Conservation (phyloP, 441 rosid species). For the Populus hybrid region DNA sequence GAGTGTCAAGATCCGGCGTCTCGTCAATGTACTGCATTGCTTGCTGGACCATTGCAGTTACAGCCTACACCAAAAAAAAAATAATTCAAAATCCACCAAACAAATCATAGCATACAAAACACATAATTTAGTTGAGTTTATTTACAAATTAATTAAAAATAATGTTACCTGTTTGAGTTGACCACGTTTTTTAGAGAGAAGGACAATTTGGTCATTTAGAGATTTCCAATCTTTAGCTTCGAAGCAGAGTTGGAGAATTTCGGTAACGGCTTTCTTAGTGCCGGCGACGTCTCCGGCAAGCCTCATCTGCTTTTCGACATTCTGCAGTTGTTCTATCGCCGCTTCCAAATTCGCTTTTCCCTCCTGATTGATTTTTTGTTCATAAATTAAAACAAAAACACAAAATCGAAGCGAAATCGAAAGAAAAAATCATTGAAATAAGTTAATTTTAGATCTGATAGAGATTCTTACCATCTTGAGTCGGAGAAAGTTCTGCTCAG, state of each 20-base stretch:
- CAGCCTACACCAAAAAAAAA: constrained; percentile 48
- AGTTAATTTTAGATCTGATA: constrained; percentile 22
- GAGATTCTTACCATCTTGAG: constrained; percentile 20
- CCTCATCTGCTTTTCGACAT: constrained; percentile 93
- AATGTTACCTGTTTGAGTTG: constrained; percentile 73
- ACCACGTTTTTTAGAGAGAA: too few relatives aligned
- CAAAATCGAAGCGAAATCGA: constrained; percentile 12
- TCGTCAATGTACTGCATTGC: constrained; percentile 92
- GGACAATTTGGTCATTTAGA: constrained; percentile 82
- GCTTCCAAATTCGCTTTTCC: constrained; percentile 56
- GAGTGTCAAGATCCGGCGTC: constrained; percentile 89
- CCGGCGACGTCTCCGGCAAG: constrained; percentile 77
- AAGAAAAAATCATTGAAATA: not conserved
- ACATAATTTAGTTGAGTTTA: not conserved
- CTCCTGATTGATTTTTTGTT: constrained; percentile 44
- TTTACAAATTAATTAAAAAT: too few relatives aligned
- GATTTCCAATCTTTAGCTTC: constrained; percentile 85
- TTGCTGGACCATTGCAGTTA: constrained; percentile 96
- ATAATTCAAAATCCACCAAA: not conserved
- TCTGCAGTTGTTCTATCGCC: constrained; percentile 72
- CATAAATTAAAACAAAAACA: constrained; percentile 12
- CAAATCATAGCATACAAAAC: not conserved
- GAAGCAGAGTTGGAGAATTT: constrained; percentile 77
- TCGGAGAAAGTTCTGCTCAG: not conserved
- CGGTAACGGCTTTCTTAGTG: constrained; percentile 74